Conservation (phyloP, 768 basidiomycete genomes). For the Pleurotus djamor region DNA sequence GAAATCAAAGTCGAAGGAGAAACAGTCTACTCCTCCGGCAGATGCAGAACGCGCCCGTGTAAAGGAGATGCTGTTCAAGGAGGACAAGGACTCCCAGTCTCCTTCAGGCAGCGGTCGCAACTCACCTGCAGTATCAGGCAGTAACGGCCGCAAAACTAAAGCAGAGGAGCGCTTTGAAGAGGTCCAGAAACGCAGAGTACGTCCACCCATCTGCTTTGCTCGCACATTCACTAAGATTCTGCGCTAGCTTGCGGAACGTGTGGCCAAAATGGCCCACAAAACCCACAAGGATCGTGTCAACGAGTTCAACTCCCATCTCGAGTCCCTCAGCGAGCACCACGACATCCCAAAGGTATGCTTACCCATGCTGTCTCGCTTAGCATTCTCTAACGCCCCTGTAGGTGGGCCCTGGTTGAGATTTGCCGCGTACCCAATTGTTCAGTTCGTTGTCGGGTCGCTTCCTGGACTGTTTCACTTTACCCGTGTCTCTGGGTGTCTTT, state of each 20-base stretch:
- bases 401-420: conserved; percentile 84
- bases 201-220: conserved; percentile 18
- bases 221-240: conserved; percentile 7
- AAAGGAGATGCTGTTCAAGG: conserved; percentile 47
- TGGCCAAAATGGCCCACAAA: conserved; percentile 75
- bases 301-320: conserved; percentile 86
- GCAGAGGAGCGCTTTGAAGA: conserved; percentile 89
- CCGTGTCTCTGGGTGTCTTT: neutral
- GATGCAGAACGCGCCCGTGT: conserved; percentile 44
- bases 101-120: conserved; percentile 56
- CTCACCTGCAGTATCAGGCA: conserved; percentile 55
- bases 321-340: conserved; percentile 88
- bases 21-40: conserved; percentile 19
- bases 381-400: conserved; percentile 23
- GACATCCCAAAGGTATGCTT: conserved; percentile 83
- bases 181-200: conserved; percentile 76
- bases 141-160: conserved; percentile 69
- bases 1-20: conserved; percentile 55
- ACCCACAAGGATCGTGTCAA: conserved; percentile 94
- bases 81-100: conserved; percentile 43
- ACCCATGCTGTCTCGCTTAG: conserved; percentile 4
- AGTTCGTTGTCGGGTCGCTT: neutral
- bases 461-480: neutral
- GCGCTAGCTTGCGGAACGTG: conserved; percentile 66
- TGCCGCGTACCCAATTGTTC: conserved; percentile 9